Conservation (phyloP, 768 basidiomycete genomes). For the Calocybe indica region DNA sequence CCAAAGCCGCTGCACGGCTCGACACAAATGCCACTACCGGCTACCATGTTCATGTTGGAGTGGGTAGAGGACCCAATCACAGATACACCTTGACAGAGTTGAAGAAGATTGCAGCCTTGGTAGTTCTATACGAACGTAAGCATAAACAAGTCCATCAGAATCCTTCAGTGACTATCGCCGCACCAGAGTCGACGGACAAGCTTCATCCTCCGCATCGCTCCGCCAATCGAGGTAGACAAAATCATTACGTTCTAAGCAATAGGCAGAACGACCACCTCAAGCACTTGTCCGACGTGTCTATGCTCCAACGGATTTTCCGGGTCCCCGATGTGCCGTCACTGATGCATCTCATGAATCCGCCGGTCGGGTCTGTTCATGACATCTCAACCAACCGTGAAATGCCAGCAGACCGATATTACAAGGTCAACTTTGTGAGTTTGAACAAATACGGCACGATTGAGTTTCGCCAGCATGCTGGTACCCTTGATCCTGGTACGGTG, state of each 20-base stretch:
- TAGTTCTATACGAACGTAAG: neutral
- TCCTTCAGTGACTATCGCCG: too few relatives aligned
- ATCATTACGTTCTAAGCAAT: neutral
- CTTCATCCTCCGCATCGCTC: neutral
- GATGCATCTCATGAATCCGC: neutral
- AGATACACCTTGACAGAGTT: neutral
- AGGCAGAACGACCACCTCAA: neutral
- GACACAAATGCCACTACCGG: neutral
- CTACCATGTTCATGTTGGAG: neutral
- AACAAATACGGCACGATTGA: neutral
- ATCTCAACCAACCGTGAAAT: neutral
- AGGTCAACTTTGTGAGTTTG: neutral
- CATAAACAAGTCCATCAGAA: too few relatives aligned
- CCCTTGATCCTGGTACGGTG: neutral
- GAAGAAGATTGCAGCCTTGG: neutral
- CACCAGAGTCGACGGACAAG: too few relatives aligned
- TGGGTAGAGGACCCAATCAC: neutral
- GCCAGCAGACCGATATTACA: neutral
- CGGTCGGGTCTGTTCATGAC: neutral
- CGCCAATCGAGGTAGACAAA: neutral
- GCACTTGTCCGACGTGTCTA: neutral
- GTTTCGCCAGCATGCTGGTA: neutral
- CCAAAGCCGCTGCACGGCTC: too few relatives aligned
- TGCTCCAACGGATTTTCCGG: neutral
- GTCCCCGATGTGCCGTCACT: neutral